Evolutionary conservation across 306 rosid genomes (phyloP).

Genomic region (Quercus rubra): DNA sequence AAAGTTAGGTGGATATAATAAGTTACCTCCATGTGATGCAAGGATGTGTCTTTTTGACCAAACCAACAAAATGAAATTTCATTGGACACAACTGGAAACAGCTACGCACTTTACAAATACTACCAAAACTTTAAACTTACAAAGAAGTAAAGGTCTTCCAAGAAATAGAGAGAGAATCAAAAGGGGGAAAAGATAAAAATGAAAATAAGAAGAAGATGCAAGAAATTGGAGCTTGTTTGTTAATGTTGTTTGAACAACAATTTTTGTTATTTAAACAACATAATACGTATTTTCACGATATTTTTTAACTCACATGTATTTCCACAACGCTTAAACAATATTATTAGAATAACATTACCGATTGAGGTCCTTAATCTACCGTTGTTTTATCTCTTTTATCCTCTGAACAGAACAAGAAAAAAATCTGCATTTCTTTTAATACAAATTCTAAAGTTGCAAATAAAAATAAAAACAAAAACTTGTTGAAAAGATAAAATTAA

Average conservation of each 20-base stretch:
- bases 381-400: neutral
- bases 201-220: no score
- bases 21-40: neutral
- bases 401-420: neutral
- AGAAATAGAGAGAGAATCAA: neutral
- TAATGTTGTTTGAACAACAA: no score
- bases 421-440: neutral
- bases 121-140: neutral
- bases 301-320: fast-evolving
- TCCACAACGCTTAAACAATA: fast-evolving
- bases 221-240: no score
- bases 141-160: neutral
- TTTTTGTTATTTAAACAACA: no score
- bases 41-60: neutral
- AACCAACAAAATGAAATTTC: no score
- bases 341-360: no score
- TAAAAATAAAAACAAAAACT: neutral
- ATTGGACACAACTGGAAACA: neutral
- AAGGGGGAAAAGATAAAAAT: no score
- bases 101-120: neutral
- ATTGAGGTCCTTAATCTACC: fast-evolving
- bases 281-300: fast-evolving
- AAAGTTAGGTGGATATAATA: neutral
- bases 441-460: neutral
- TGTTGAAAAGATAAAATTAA: neutral